phyloP scores from a whole-genome alignment of 2,329 filamentous ascomycete genomes.

The Colletotrichum navitas region DNA sequence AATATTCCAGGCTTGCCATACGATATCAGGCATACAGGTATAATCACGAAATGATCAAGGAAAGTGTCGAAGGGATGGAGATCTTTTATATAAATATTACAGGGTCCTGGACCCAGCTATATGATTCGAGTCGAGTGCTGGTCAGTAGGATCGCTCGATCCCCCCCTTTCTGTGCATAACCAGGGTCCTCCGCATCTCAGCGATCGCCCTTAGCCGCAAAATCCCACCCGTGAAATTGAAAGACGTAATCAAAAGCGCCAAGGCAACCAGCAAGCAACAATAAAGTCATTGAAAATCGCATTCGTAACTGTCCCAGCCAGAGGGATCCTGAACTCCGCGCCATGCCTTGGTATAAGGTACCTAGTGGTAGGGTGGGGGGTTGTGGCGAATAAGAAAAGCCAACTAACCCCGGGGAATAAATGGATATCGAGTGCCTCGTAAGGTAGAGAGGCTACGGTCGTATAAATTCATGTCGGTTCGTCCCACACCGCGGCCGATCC shows the following conservation, averaged over 20 bases:
- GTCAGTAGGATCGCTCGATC: background rate
- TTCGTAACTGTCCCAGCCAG: slow-evolving; percentile 34
- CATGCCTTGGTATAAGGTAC: slow-evolving; percentile 43
- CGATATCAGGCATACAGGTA: background rate
- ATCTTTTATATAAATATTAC: slow-evolving; percentile 20
- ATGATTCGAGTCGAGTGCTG: background rate
- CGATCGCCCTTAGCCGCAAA: background rate
- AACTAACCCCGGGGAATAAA: slow-evolving; percentile 27
- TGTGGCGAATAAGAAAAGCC: slow-evolving; percentile 8
- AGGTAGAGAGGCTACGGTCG: slow-evolving; percentile 28
- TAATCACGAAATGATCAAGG: background rate
- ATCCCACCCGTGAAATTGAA: background rate
- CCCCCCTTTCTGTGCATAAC: background rate
- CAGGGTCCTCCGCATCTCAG: background rate
- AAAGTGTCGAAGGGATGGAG: background rate
- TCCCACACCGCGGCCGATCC: slow-evolving; percentile 19
- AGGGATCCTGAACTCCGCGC: slow-evolving; percentile 42
- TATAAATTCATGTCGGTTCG: slow-evolving; percentile 37
- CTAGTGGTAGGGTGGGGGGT: slow-evolving; percentile 24
- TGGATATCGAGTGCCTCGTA: slow-evolving; percentile 41
- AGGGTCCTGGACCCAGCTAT: background rate
- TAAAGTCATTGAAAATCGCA: slow-evolving; percentile 27
- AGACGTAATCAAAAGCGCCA: background rate
- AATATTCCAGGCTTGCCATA: background rate
- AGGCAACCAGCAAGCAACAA: slow-evolving; percentile 3